Percentiles rank a stretch among this genome's conserved stretches.
phyloP scores from a whole-genome alignment of 495 filamentous ascomycete species.

The Penicillium dipodomyicola region DNA sequence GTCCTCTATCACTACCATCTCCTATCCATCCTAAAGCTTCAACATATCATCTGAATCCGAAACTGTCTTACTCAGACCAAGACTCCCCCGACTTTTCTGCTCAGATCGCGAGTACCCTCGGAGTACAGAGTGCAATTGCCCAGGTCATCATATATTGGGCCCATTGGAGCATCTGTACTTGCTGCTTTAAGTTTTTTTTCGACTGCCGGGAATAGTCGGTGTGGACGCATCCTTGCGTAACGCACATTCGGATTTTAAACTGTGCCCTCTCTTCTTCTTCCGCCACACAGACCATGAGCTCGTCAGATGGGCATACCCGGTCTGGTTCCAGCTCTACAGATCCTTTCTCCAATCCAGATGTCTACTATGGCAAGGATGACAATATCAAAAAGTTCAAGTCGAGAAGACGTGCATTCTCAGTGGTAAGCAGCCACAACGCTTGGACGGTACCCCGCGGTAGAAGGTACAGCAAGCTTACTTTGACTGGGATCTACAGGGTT shows the following conservation, averaged over 20 bases:
- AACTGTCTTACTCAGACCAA: not conserved
- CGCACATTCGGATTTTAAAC: conserved; percentile 22
- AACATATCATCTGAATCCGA: not conserved
- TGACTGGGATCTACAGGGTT: conserved; percentile 27
- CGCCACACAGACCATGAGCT: conserved; percentile 32
- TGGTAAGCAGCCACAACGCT: conserved; percentile 41
- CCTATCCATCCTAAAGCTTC: not conserved
- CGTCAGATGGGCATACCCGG: conserved; percentile 30
- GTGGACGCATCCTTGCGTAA: conserved; percentile 23
- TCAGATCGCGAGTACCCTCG: not conserved
- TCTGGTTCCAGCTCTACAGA: conserved; percentile 40
- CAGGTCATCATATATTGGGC: not conserved
- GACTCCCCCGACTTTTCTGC: not conserved
- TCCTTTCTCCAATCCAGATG: conserved; percentile 47
- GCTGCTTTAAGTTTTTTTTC: conserved; percentile 3
- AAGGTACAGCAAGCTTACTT: conserved; percentile 15
- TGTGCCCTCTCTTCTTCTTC: conserved; percentile 9
- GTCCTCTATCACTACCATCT: conserved; percentile 5
- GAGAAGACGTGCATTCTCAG: conserved; percentile 47
- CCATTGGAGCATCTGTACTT: not conserved
- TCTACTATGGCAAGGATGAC: conserved; percentile 51
- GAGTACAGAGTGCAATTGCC: not conserved
- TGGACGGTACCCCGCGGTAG: conserved; percentile 17
- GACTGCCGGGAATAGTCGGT: conserved; percentile 24
- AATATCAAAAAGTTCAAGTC: conserved; percentile 32